phyloP scores from a whole-genome alignment of 495 filamentous ascomycete species.

The Terfezia claveryi region DNA sequence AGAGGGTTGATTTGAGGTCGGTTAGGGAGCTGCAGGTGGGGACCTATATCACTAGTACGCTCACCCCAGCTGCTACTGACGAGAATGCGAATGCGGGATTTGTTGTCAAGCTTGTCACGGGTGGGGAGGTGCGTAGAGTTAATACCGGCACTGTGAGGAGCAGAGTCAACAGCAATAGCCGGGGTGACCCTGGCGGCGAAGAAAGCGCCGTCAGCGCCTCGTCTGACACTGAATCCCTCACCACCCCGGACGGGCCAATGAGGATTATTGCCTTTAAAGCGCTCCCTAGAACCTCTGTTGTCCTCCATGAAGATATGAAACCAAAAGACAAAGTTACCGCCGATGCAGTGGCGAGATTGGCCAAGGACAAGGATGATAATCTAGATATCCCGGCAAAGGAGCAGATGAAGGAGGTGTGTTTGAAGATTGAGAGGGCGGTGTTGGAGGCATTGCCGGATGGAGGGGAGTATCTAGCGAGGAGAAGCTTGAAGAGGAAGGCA shows the following conservation, averaged over 20 bases:
- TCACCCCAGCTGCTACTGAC: slow-evolving; percentile 50
- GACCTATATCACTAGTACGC: slow-evolving; percentile 70
- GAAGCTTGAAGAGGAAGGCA: slow-evolving; percentile 2
- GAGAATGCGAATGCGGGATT: slow-evolving; percentile 64
- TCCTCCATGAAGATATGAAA: neutral
- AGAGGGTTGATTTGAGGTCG: slow-evolving; percentile 57
- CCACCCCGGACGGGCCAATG: slow-evolving; percentile 12
- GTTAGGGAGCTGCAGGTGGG: slow-evolving; percentile 50
- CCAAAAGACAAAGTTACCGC: neutral
- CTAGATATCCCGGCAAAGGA: slow-evolving; percentile 13
- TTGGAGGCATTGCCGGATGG: neutral
- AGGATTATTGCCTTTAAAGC: slow-evolving; percentile 37
- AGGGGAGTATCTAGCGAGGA: slow-evolving; percentile 5
- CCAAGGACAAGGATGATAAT: slow-evolving; percentile 9
- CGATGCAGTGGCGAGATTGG: neutral
- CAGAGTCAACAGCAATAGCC: slow-evolving; percentile 20
- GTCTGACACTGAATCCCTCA: slow-evolving; percentile 2
- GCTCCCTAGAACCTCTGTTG: slow-evolving; percentile 2
- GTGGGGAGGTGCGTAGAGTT: slow-evolving; percentile 39
- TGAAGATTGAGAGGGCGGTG: neutral
- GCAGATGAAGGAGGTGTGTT: neutral
- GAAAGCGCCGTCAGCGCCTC: slow-evolving; percentile 5
- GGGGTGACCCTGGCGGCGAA: neutral
- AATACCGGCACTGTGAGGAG: slow-evolving; percentile 69
- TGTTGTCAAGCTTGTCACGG: slow-evolving; percentile 46